Evolutionary conservation across 2,329 filamentous ascomycete species (phyloP), one percentile per base, ranked within the genome.

Genomic region (Penicillium aurantiogriseum): DNA sequence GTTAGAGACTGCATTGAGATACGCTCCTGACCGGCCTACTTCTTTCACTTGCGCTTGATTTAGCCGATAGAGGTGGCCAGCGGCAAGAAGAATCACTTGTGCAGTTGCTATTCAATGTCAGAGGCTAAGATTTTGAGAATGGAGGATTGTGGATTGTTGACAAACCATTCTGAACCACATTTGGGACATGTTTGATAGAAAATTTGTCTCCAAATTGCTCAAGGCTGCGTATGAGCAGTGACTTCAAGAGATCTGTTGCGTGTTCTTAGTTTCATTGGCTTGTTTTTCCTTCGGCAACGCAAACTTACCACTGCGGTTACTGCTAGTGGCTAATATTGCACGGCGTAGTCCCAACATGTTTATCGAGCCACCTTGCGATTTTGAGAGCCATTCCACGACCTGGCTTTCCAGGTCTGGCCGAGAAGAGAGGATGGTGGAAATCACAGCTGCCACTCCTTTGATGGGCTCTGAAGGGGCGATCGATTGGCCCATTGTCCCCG

Each of bases 1-100:
- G 70, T 95, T 96, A 0, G 94, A 97, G 35, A 97, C 86, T 7
- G 88, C 83, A 61, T 84, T 87, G 48, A 96, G 80, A 68, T 96
- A 95, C 1, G 81, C 70, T 19, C 87, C 84, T 1, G 91, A 91
- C 52, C 89, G 86, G 51, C 90, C 82, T 33, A 92, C 78, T 59
- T 89, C 81, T 3, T 83, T 82, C 0, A 97, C 74, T 59, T 87
- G 87, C 64, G 88, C 80, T 0, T 88, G 85, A 3, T 85, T 80
- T 17, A 82, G 75, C 45, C 89, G 84, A 59, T 89, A 81, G 0
- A 96, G 79, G 68, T 91, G 92, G 10, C 92, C 91, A 13, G 90
- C 88, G 45, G 85, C 81, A 3, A 97, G 79, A 0, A 96, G 83
- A 3, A 97, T 77, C 7, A 89, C 82, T 74, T 97, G 91, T 1